Base-by-base conservation (phyloP, 768 basidiomycete species). In the Lactarius indigo region DNA sequence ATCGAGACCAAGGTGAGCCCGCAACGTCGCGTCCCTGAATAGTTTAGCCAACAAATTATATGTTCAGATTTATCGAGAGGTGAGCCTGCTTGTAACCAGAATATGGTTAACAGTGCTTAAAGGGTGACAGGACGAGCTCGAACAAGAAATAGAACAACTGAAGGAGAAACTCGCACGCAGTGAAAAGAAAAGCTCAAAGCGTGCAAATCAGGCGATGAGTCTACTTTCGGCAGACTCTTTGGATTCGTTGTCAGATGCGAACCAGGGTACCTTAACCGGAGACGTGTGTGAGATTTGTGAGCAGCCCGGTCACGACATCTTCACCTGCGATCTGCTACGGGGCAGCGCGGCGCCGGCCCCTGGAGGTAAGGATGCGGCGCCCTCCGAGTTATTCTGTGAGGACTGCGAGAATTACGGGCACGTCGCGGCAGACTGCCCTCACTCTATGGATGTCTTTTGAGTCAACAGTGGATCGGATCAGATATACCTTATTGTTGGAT, bases 1-100 rank as follows among this genome's bases (percentile, higher is more conserved):
- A 88, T 98, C n/a, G 96, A 99, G 75, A 85, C 92, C 62, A 98
- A 97, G 86, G 93, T 92, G 67, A 74, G 71, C 58, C n/a, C 50
- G 26, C 10, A 17, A 63, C 20, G 37, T 52, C 20, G 33, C 67
- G 26, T 64, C 41, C 37, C 39, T 33, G 37, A 59, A 44, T 12
- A 26, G 13, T 30, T 20, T 33, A 23, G 28, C 28, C 33, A 20
- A 69, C n/a, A 23, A 23, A 18, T 23, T 59, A 57, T 35, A 5
- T 12, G 35, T 42, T 15, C 68, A 93, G 91, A 94, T 95, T 69
- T 94, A 94, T 74, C 87, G 89, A 50, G 94, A 94, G 76, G 89
- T 88, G 71, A 64, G 78, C 73, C 42, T 26, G n/a, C 26, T 60
- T 56, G 28, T 56, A 33, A 58, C 41, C 15, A 10, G 13, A 26